A percentile compares a stretch with the other conserved stretches of the same genome.
Conservation (phyloP, 768 basidiomycete species). For the Macrocybe gigantea region DNA sequence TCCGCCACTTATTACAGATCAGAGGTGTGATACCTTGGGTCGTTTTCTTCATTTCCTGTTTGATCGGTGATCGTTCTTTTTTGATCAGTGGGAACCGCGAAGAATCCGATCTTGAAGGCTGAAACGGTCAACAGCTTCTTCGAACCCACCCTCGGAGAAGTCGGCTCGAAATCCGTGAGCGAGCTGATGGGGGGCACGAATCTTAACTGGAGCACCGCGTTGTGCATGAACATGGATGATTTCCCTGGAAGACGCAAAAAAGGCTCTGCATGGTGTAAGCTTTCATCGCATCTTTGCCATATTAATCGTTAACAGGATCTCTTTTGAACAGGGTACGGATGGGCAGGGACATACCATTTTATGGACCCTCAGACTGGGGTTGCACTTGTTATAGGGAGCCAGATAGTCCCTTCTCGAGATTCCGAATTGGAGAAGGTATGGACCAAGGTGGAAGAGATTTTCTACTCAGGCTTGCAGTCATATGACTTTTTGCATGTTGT, state of each 20-base stretch:
- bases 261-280: neutral
- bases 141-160: constrained; percentile 5
- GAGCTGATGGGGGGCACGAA: neutral
- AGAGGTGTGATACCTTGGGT: neutral
- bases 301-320: no score
- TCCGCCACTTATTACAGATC: neutral
- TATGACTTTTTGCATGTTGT: no score
- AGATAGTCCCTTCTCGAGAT: neutral
- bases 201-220: neutral
- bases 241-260: neutral
- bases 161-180: neutral
- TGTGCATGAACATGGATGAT: neutral
- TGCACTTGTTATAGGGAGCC: neutral
- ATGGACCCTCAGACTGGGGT: neutral
- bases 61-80: no score
- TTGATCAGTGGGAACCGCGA: constrained; percentile 7
- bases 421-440: no score
- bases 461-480: no score
- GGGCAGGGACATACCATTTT: neutral
- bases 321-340: neutral
- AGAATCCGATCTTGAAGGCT: constrained; percentile 7
- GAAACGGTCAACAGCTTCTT: constrained; percentile 8
- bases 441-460: no score
- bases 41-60: no score
- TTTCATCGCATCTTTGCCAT: neutral